Evolutionary conservation across 2,329 filamentous ascomycete genomes (phyloP).

Genomic region (Trichoderma simmonsii): DNA sequence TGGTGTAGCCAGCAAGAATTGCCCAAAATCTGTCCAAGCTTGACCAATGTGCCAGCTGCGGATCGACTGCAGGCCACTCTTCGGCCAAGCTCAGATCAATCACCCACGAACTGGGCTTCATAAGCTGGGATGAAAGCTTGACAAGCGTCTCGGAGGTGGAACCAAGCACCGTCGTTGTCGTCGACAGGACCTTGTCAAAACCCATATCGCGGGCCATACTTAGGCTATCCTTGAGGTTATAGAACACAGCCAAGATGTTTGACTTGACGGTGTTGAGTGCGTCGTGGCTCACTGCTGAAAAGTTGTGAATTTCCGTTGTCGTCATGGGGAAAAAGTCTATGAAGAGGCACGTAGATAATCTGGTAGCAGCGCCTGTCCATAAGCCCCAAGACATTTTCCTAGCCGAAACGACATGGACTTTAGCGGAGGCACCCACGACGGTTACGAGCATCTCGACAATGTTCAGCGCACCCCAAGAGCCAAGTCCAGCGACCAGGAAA

Average conservation of each 20-base stretch:
- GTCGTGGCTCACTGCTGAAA: slow-evolving; percentile 72
- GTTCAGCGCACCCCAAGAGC: slow-evolving; percentile 43
- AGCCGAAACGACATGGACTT: slow-evolving; percentile 30
- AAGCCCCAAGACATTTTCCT: slow-evolving; percentile 43
- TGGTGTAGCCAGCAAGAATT: slow-evolving; percentile 75
- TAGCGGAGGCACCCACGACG: slow-evolving; percentile 33
- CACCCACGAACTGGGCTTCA: slow-evolving; percentile 55
- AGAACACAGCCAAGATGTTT: slow-evolving; percentile 43
- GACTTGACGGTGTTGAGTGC: slow-evolving; percentile 61
- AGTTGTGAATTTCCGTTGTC: slow-evolving; percentile 67
- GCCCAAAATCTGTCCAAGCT: slow-evolving; percentile 64
- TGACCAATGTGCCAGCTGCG: slow-evolving; percentile 65
- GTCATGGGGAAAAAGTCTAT: slow-evolving; percentile 50
- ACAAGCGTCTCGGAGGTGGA: slow-evolving; percentile 24
- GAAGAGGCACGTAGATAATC: slow-evolving; percentile 50
- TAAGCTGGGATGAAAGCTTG: slow-evolving; percentile 28
- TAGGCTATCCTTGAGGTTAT: slow-evolving; percentile 37
- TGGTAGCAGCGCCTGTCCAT: slow-evolving; percentile 41
- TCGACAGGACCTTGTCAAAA: slow-evolving; percentile 28
- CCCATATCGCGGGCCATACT: slow-evolving; percentile 46
- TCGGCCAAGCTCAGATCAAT: slow-evolving; percentile 51
- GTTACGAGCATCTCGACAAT: slow-evolving; percentile 38
- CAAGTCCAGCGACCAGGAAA: slow-evolving; percentile 61
- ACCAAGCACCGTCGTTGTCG: neutral
- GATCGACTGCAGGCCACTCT: slow-evolving; percentile 43